Conservation (phyloP, 371 early-diverging fungal genomes). For the Zancudomyces culisetae region DNA sequence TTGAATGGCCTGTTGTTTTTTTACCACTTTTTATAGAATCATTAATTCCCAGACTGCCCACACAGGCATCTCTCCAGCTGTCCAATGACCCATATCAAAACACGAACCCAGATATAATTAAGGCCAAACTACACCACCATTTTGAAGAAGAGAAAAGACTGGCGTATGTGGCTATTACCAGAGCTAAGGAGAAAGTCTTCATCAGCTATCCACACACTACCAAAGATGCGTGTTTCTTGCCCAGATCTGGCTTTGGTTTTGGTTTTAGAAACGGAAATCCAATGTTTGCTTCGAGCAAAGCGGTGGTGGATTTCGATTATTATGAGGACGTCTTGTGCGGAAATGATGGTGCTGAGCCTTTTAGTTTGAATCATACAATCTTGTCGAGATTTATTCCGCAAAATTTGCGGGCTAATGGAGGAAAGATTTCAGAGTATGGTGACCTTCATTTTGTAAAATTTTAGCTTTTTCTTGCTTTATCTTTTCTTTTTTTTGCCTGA, state of each 20-base stretch:
- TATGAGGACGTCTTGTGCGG: no score
- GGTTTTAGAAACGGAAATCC: no score
- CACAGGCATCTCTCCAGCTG: background rate
- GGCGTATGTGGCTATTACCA: slow-evolving; percentile 32
- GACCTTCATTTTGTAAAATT: background rate
- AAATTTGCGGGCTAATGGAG: no score
- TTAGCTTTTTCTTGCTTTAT: background rate
- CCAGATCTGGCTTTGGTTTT: no score
- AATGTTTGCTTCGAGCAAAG: no score
- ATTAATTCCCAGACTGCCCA: slow-evolving; percentile 24
- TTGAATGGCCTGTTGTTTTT: slow-evolving; percentile 46
- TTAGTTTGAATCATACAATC: no score
- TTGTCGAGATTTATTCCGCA: no score
- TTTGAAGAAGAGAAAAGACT: slow-evolving; percentile 22
- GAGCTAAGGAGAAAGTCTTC: slow-evolving; percentile 22
- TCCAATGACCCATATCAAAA: background rate
- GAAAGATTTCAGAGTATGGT: no score
- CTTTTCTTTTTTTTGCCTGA: background rate
- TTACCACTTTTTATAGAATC: slow-evolving; percentile 29
- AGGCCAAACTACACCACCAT: slow-evolving; percentile 3
- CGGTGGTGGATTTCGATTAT: no score
- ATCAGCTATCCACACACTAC: slow-evolving; percentile 8
- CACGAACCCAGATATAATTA: slow-evolving; percentile 6
- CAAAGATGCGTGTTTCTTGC: background rate
- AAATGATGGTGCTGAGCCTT: no score